Conservation (phyloP, 352 stramenopile species). For the Phytophthora nicotianae region DNA sequence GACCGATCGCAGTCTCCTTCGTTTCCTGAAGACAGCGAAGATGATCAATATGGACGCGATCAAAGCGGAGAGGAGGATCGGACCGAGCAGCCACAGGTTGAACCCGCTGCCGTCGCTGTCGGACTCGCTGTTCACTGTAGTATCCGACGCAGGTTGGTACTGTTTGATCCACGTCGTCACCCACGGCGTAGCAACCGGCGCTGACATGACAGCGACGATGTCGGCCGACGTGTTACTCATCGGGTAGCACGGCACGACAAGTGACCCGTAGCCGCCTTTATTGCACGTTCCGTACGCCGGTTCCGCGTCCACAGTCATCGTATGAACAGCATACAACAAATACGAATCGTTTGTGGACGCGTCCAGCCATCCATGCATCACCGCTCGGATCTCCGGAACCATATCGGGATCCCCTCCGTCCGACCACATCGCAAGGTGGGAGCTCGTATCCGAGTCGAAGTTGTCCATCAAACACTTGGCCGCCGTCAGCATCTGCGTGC, state of each 20-base stretch:
- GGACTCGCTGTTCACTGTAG: slow-evolving; percentile 18
- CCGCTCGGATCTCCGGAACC: slow-evolving; percentile 28
- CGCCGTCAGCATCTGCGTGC: slow-evolving; percentile 35
- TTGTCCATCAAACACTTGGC: slow-evolving; percentile 40
- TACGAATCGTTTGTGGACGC: slow-evolving; percentile 33
- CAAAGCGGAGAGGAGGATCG: slow-evolving; percentile 22
- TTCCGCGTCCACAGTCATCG: slow-evolving; percentile 24
- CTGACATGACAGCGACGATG: slow-evolving; percentile 30
- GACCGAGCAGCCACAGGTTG: slow-evolving; percentile 29
- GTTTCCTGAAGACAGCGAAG: slow-evolving; percentile 27
- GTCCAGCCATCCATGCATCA: slow-evolving; percentile 36
- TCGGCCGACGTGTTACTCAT: slow-evolving; percentile 29
- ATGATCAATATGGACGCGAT: slow-evolving; percentile 10
- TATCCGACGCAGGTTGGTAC: slow-evolving; percentile 26
- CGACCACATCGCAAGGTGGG: slow-evolving; percentile 41
- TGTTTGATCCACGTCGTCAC: slow-evolving; percentile 38
- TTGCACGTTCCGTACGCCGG: slow-evolving; percentile 39
- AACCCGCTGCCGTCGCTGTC: slow-evolving; percentile 20
- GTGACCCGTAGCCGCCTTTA: slow-evolving; percentile 34
- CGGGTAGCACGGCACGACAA: slow-evolving; percentile 50
- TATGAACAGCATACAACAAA: slow-evolving; percentile 38
- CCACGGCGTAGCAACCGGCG: slow-evolving; percentile 27
- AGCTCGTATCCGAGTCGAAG: slow-evolving; percentile 30
- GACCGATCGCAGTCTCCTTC: slow-evolving; percentile 17
- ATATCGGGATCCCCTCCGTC: slow-evolving; percentile 32